These are phyloP conservation scores for Crithidia bombi DNA, from an alignment of 208 protist genomes.

Conservation along the genomic window DNA sequence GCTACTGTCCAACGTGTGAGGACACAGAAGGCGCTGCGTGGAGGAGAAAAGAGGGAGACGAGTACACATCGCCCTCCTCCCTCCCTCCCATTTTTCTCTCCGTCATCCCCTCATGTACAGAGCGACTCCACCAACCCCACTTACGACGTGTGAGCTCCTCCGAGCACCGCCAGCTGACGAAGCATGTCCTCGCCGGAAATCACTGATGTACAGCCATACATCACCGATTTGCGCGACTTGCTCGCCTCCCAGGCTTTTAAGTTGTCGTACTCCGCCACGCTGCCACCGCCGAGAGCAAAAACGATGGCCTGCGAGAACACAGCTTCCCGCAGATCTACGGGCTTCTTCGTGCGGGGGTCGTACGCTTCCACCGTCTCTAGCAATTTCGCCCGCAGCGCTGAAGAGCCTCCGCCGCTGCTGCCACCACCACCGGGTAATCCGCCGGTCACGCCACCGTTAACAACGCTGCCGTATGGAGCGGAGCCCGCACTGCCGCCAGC, in stretches of 20 bases:
- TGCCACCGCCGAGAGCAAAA: conserved; percentile 86
- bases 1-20: too few relatives aligned
- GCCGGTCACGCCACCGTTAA: conserved; percentile 5
- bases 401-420: conserved; percentile 4
- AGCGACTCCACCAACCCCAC: not conserved
- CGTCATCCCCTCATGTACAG: not conserved
- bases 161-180: conserved; percentile 66
- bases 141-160: conserved; percentile 27
- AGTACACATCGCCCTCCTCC: too few relatives aligned
- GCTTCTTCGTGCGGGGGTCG: conserved; percentile 73
- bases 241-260: conserved; percentile 84
- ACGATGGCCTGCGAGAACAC: conserved; percentile 89
- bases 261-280: conserved; percentile 89
- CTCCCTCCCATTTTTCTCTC: too few relatives aligned
- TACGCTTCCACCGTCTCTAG: conserved; percentile 73
- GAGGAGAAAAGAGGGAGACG: too few relatives aligned
- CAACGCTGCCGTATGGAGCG: conserved; percentile 22
- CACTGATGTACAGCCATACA: conserved; percentile 87
- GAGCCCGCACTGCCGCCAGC: conserved; percentile 16
- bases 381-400: conserved; percentile 32
- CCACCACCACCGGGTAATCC: conserved; percentile 14
- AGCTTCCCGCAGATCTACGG: conserved; percentile 60
- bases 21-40: too few relatives aligned
- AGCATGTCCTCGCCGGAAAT: conserved; percentile 83
- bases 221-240: conserved; percentile 77